phyloP scores from a whole-genome alignment of 2,329 filamentous ascomycete species.

The Epichloe aotearoae region DNA sequence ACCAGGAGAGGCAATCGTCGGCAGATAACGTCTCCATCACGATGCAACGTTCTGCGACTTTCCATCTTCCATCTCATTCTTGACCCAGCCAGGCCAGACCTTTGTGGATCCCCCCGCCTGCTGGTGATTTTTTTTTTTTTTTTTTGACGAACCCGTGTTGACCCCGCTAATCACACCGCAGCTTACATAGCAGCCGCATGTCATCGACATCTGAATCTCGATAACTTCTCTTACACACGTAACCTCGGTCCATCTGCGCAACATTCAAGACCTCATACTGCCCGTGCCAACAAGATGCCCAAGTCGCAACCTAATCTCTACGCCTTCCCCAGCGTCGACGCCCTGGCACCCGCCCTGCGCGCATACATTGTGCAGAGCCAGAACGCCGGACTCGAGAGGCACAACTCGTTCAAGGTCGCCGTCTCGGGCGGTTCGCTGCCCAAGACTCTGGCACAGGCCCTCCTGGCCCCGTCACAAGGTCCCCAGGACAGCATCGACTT shows the following conservation, averaged over 20 bases:
- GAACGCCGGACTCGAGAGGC: slow-evolving; percentile 64
- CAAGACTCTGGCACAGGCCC: slow-evolving; percentile 70
- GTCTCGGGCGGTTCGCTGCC: slow-evolving; percentile 92
- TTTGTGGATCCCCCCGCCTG: background rate
- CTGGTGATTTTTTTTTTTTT: too few relatives aligned
- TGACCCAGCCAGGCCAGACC: background rate
- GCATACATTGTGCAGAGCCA: slow-evolving; percentile 74
- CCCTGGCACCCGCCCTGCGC: slow-evolving; percentile 66
- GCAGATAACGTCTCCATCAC: background rate
- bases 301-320: slow-evolving; percentile 58
- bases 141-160: too few relatives aligned
- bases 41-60: background rate
- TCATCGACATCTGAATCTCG: too few relatives aligned
- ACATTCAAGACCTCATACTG: too few relatives aligned
- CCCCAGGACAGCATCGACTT: slow-evolving; percentile 57
- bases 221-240: too few relatives aligned
- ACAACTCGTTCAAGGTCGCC: slow-evolving; percentile 77
- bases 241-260: too few relatives aligned
- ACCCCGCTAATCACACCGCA: too few relatives aligned
- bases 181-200: too few relatives aligned
- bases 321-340: slow-evolving; percentile 57
- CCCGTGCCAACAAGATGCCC: slow-evolving; percentile 25
- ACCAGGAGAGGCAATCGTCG: too few relatives aligned
- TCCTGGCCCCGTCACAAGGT: slow-evolving; percentile 45
- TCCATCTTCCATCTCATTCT: background rate